Evolutionary conservation across 2,329 filamentous ascomycete species (phyloP), one percentile per base, ranked within the genome.

Genomic region (Fusarium chuoi): DNA sequence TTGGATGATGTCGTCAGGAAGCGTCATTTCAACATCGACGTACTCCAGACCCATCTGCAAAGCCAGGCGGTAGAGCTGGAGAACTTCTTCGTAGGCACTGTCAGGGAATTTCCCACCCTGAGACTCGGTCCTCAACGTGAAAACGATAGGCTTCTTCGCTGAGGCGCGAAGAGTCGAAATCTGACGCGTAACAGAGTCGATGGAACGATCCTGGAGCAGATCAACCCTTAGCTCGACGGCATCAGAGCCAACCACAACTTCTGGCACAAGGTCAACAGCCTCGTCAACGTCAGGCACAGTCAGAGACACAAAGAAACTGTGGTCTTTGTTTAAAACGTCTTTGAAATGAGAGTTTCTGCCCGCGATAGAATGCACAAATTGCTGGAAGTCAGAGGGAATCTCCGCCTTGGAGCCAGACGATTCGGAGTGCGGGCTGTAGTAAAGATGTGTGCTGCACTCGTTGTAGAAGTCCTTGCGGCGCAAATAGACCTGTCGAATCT

Each of bases 151-250:
- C 52, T 96, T 86, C 35, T 90, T 88, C 6, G 93, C 91, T 6
- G 87, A 86, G 22, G 91, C 91, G 59, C 96, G 90, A 33, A 99
- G 86, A 63, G 95, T 86, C 3, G 95, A 92, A 44, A 98, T 87
- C 78, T 99, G 95, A 33, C 93, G 90, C 52, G 91, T 90, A 39
- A 99, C 89, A 71, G 93, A 97, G 65, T 97, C 94, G 2, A 90
- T 83, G 7, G 90, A 87, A 10, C 91, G 89, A 78, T 98, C 93
- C 70, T 93, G 88, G 22, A 99, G 88, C 46, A 99, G 85, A 83
- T 99, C 96, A 8, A 98, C 94, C n/a, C 96, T 91, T 58, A 99
- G 84, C 82, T 99, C 96, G 17, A 98, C 94, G 7, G 96, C 96
- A 83, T 99, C 96, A 13, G 94, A 93, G 9, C 96, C 96, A 45